Evolutionary conservation across 306 rosid genomes (phyloP).

Genomic region (Canavalia ensiformis): DNA sequence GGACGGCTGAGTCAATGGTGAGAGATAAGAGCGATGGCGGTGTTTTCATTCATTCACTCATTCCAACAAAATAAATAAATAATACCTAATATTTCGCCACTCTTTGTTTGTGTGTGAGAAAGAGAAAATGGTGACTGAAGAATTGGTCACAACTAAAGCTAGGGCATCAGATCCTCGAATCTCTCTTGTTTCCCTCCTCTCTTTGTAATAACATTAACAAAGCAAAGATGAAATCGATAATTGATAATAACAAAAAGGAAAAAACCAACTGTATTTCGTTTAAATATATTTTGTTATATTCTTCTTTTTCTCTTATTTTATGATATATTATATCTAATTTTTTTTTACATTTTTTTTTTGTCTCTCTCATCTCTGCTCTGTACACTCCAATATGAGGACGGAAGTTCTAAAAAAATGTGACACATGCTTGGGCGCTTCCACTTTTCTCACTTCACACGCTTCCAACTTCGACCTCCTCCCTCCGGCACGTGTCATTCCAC

Average conservation of each 20-base stretch:
- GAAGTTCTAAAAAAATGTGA: too few species aligned
- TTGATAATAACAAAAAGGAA: too few species aligned
- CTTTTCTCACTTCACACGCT: constrained; percentile 38
- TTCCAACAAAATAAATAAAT: neutral
- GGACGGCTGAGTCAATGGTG: constrained; percentile 83
- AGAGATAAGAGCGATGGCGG: constrained; percentile 92
- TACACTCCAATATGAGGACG: too few species aligned
- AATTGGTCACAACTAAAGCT: constrained; percentile 42
- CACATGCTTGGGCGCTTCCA: too few species aligned
- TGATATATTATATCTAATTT: too few species aligned
- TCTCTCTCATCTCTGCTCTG: too few species aligned
- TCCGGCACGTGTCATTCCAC: neutral
- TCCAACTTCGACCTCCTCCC: neutral
- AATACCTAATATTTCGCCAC: neutral
- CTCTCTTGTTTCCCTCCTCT: constrained; percentile 46
- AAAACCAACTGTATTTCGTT: too few species aligned
- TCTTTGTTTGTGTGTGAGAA: neutral
- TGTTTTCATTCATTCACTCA: constrained; percentile 64
- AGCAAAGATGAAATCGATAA: too few species aligned
- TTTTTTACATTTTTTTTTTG: too few species aligned
- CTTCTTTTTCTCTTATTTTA: too few species aligned
- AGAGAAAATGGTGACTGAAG: neutral
- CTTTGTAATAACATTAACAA: neutral
- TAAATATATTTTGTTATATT: too few species aligned
- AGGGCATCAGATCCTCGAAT: constrained; percentile 43